Base-by-base conservation (phyloP, 345 rosid genomes). In the Erodium maritimum region DNA sequence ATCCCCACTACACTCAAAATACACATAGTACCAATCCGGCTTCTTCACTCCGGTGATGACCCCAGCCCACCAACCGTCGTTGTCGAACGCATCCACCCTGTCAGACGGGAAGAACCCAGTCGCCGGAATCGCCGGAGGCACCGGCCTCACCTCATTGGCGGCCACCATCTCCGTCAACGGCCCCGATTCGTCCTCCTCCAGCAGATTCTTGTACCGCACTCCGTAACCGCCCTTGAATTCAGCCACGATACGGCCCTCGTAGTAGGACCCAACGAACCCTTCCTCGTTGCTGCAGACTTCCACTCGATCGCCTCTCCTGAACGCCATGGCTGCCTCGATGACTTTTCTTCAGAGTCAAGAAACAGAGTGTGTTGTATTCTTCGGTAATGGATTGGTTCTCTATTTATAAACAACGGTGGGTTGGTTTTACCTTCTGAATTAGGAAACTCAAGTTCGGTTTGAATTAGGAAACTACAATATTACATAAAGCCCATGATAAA, bases 61-160 rank as follows among this genome's bases (percentile, higher is more conserved):
- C 52, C 79, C 79, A 9, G 55, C 54, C 78, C 81, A 68, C 78
- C 78, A 77, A 2, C 69, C 78, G 16, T 73, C 76, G 13, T 65
- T 65, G 61, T 52, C 70, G 21, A 61, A 55, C 45, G 60, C 74
- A 55, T 77, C 81, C 7, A 73, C 71, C 24, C 19, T 37, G 0
- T 67, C 73, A 2, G 33, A 17, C 54, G 2, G 3, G 0, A 17
- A 0, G 25, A 73, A 73, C 48, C 13, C n/a, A 3, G 19, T 29
- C 3, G 56, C 58, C 1, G 22, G 58, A 42, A 33, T 20, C 54
- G 42, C 52, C 2, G 78, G 73, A 3, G 75, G 74, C 33, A 23
- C 46, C 10, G 75, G 75, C 20, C 77, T 70, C n/a, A 72, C 42
- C 37, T 75, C 73, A 1, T 67, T 56, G 1, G 48, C 53, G 2